A percentile compares a stretch with the other conserved stretches of the same genome.
These are phyloP conservation scores for Nakataea oryzae DNA, from an alignment of 2,329 filamentous ascomycete genomes.

Conservation along the genomic window DNA sequence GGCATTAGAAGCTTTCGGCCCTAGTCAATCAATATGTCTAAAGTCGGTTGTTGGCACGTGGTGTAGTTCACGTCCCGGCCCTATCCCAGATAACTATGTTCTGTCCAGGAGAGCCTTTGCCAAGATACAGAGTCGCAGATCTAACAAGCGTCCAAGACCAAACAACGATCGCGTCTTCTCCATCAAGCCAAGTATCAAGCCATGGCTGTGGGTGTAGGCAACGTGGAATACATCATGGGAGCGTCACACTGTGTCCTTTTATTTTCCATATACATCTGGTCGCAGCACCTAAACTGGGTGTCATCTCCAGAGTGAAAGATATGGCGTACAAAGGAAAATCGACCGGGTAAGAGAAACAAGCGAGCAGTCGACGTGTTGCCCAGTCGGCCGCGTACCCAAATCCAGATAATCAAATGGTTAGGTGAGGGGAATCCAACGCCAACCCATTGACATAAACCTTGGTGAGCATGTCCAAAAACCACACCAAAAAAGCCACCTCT, in stretches of 20 bases:
- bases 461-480: not conserved
- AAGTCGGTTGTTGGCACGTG: too few relatives aligned
- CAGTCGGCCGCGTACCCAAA: not conserved
- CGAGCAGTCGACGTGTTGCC: not conserved
- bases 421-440: not conserved
- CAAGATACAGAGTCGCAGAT: not conserved
- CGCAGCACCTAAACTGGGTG: not conserved
- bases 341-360: not conserved
- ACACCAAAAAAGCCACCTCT: not conserved
- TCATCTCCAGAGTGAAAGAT: not conserved
- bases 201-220: not conserved
- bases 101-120: not conserved
- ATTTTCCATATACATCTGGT: not conserved
- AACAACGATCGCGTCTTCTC: too few relatives aligned
- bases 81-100: too few relatives aligned
- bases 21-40: too few relatives aligned
- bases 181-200: too few relatives aligned
- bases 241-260: not conserved
- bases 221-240: not conserved
- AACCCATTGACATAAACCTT: not conserved
- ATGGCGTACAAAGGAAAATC: not conserved
- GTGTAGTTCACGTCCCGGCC: too few relatives aligned
- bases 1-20: too few relatives aligned
- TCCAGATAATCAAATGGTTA: not conserved
- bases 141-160: not conserved